phyloP scores from a whole-genome alignment of 345 rosid species.

The Bruguiera parviflora region DNA sequence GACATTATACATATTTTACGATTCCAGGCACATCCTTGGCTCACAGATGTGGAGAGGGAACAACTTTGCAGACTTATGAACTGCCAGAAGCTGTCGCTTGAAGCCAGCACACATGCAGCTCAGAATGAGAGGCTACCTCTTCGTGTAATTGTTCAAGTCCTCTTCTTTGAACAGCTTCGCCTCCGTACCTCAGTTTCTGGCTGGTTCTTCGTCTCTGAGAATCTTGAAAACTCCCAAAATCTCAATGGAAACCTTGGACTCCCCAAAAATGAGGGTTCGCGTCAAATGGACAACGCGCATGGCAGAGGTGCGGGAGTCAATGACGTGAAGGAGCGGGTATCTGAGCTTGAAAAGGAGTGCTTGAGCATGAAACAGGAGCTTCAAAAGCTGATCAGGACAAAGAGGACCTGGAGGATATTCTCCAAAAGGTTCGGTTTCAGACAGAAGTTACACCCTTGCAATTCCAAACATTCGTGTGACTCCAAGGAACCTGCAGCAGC shows the following conservation, averaged over 20 bases:
- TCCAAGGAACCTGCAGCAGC: conserved; percentile 25
- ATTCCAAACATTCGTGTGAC: conserved; percentile 35
- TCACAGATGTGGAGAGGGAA: conserved; percentile 66
- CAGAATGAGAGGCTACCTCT: conserved; percentile 86
- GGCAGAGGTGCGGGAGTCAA: conserved; percentile 3
- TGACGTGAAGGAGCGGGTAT: conserved; percentile 23
- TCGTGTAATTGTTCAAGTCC: conserved; percentile 80
- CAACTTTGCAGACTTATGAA: conserved; percentile 65
- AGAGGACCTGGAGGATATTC: conserved; percentile 31
- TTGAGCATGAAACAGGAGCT: conserved; percentile 22
- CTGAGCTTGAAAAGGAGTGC: conserved; percentile 26
- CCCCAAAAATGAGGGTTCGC: conserved; percentile 11
- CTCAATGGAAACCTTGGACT: conserved; percentile 6
- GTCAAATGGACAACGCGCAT: neutral
- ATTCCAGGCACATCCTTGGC: conserved; percentile 88
- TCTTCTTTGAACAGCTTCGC: conserved; percentile 73
- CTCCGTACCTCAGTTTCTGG: conserved; percentile 31
- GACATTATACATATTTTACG: neutral
- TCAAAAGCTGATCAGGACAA: conserved; percentile 21
- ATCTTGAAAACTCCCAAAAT: conserved; percentile 19
- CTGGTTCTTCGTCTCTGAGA: conserved; percentile 32
- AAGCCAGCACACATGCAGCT: conserved; percentile 76
- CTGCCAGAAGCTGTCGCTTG: conserved; percentile 73
- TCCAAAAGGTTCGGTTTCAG: conserved; percentile 48
- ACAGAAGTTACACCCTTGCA: conserved; percentile 53